A percentile compares a stretch with the other conserved stretches of the same genome.
Conservation (phyloP, 495 filamentous ascomycete species). For the Corynascus novoguineensis region DNA sequence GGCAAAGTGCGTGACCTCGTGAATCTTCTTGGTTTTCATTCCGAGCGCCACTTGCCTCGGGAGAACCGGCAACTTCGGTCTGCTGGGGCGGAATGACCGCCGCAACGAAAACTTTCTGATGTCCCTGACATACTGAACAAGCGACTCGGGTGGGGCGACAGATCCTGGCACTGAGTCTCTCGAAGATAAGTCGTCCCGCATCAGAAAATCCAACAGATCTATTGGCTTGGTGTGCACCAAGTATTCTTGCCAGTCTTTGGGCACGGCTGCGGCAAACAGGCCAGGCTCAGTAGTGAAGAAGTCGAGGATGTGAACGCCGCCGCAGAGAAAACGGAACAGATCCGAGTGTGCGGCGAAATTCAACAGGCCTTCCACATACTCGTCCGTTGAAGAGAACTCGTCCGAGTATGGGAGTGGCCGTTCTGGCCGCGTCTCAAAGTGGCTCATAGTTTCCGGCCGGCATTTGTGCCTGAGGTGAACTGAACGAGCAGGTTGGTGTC, state of each 20-base stretch:
- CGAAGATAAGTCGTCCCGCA: slow-evolving; percentile 61
- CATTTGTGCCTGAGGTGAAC: neutral
- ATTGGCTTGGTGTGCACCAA: slow-evolving; percentile 64
- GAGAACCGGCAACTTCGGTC: slow-evolving; percentile 45
- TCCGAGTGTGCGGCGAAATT: slow-evolving; percentile 66
- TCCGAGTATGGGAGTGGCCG: slow-evolving; percentile 42
- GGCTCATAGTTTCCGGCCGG: slow-evolving; percentile 10
- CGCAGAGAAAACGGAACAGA: slow-evolving; percentile 82
- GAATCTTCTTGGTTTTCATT: slow-evolving; percentile 94
- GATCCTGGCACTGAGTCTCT: slow-evolving; percentile 24
- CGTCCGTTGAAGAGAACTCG: slow-evolving; percentile 48
- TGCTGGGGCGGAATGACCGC: slow-evolving; percentile 50
- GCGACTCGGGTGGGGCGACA: slow-evolving; percentile 57
- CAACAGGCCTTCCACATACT: slow-evolving; percentile 74
- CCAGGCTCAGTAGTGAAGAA: slow-evolving; percentile 82
- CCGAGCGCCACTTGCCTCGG: slow-evolving; percentile 70
- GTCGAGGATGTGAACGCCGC: slow-evolving; percentile 90
- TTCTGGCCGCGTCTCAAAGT: slow-evolving; percentile 33
- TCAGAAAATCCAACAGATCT: slow-evolving; percentile 69
- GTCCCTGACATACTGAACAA: slow-evolving; percentile 68
- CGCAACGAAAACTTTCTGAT: slow-evolving; percentile 65
- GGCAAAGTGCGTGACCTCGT: slow-evolving; percentile 71
- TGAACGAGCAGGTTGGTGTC: neutral
- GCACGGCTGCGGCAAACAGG: slow-evolving; percentile 68
- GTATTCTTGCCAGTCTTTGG: slow-evolving; percentile 73